These are phyloP conservation scores for Blastomyces emzantsi DNA, from an alignment of 2,329 filamentous ascomycete species.

Conservation along the genomic window DNA sequence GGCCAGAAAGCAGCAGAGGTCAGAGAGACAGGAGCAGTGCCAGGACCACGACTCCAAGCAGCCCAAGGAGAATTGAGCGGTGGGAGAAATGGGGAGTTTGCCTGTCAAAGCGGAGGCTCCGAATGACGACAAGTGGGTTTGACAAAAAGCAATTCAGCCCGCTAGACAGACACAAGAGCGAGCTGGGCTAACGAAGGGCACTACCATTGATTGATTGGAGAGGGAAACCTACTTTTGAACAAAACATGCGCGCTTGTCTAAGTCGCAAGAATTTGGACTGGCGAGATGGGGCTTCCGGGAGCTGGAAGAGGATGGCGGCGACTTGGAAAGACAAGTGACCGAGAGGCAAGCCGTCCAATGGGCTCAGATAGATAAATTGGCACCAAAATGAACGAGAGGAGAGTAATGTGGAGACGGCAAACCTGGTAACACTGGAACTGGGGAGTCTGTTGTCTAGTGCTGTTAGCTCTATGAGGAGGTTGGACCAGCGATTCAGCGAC, in stretches of 20 bases:
- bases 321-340: neutral
- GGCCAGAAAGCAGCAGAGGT: neutral
- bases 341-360: neutral
- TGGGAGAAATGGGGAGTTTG: neutral
- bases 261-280: neutral
- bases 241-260: neutral
- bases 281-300: neutral
- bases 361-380: neutral
- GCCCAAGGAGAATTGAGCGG: neutral
- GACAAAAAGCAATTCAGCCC: neutral
- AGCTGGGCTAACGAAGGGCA: neutral
- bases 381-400: neutral
- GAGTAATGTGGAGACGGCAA: neutral
- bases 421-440: neutral
- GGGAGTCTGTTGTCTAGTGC: neutral
- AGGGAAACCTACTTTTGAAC: neutral
- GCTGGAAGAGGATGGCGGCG: neutral
- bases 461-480: neutral
- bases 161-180: neutral
- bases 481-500: neutral
- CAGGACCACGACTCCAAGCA: neutral
- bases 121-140: conserved; percentile 5
- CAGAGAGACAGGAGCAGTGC: neutral
- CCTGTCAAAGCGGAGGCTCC: neutral
- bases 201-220: conserved; percentile 1